Evolutionary conservation across 1,284 basidiomycete genomes (phyloP), one percentile per base, ranked within the genome.

Genomic region (Heterobasidion parviporum): DNA sequence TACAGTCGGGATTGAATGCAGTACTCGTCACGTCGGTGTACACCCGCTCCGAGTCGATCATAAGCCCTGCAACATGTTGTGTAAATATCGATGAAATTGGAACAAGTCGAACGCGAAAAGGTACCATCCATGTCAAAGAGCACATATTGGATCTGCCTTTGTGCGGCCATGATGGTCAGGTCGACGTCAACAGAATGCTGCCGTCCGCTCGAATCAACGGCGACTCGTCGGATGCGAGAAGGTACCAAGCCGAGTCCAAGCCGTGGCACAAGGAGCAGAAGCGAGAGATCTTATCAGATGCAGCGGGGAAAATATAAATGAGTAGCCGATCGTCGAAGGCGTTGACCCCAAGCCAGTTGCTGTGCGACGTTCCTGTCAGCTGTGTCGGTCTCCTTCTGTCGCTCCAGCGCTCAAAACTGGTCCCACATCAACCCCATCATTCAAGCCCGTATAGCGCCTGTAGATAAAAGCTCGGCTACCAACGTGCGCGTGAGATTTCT

Each of bases 91-190:
- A 4, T 26, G 26, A 26, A 26, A 5, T 26, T 26, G 5, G 26
- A 26, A 5, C 26, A 1, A 55, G 8, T 20, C 14, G 6, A 26
- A 41, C 8, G 32, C 46, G 53, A 47, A 26, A 59, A 53, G 69
- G 59, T 69, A 83, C 89, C 89, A 65, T 92, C 89, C 82, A 92
- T 81, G 67, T 91, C 89, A 63, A 92, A 92, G 54, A 91, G 70
- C 54, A 88, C 85, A 72, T 87, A 91, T 67, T 87, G 82, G 49
- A 87, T 68, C 44, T 52, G 34, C 34, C 34, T 16, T 36, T 7
- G n/a, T 35, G 14, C 46, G 4, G 52, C 52, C 52, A 53, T 51
- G 12, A 26, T 26, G 26, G 26, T 26, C 26, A 26, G 26, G 26
- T 26, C 26, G 26, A 6, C 26, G 26, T 5, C 26, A 26, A 26